Base-by-base conservation (phyloP, 495 filamentous ascomycete species). In the Parachaetomium inaequale region DNA sequence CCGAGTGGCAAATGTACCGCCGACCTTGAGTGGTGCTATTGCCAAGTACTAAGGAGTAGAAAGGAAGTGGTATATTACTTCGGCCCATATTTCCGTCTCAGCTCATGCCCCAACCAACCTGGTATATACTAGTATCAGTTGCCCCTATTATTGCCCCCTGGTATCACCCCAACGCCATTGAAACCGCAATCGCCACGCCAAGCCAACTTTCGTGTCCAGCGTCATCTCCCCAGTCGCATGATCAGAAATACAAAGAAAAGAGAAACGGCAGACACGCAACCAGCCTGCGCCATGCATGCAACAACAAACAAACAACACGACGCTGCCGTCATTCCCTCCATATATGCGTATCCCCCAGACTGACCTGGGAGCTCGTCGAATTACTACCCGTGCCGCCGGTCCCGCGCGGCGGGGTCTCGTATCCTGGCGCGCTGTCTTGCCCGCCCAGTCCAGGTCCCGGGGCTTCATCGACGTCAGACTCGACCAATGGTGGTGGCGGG, bases 341-440 rank as follows among this genome's bases (percentile, higher is more conserved):
- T 21, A 84, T 72, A 64, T 82, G 80, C 43, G 81, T 83, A 73
- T 84, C 82, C 42, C 82, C 82, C 19, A 84, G 70, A 70, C 82
- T 83, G 53, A 83, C 65, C n/a, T n/a, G n/a, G 32, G 76, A 78
- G 70, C 78, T 82, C 36, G 66, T 62, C 46, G 65, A 66, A 42
- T 57, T 67, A 28, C 65, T 70, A 42, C 62, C 63, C 53, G 55
- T 57, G 19, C 17, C 19, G 42, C 31, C 52, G 2, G 25, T 1
- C 7, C 38, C 17, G 14, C 49, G 26, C 3, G 38, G 38, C 14
- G 58, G 58, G 19, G 46, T 51, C 29, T 17, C 25, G 36, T 14
- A 53, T 1, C 43, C 52, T 1, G 29, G 23, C 1, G 11, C 2
- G 25, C 10, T 23, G 12, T 42, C 7, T 29, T 43, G 32, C 0